phyloP scores from a whole-genome alignment of 345 rosid species.

The Eucalyptus cladocalyx region DNA sequence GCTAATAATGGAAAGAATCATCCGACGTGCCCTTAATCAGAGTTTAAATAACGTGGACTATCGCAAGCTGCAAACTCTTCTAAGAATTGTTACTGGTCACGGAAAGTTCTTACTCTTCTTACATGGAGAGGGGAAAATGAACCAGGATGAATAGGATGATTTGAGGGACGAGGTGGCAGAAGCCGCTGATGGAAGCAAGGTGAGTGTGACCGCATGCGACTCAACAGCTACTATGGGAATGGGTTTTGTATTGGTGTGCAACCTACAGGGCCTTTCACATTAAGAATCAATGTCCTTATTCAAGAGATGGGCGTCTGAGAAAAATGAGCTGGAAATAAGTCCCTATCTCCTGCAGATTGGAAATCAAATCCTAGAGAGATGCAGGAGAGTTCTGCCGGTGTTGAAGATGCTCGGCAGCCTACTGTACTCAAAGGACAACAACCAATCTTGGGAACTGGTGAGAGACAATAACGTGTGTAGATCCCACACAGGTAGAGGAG shows the following conservation, averaged over 20 bases:
- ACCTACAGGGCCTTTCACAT: neutral
- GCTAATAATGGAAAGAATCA: neutral
- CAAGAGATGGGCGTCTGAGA: neutral
- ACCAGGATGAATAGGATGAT: neutral
- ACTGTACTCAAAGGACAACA: neutral
- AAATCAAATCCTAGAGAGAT: neutral
- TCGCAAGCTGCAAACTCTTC: neutral
- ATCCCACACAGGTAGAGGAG: neutral
- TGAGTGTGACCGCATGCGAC: neutral
- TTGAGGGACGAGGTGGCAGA: neutral
- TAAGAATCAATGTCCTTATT: neutral
- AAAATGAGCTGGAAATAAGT: neutral
- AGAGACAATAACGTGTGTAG: neutral
- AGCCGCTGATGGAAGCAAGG: neutral
- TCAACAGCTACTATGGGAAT: neutral
- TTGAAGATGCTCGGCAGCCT: neutral
- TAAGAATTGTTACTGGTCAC: neutral
- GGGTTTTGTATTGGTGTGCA: neutral
- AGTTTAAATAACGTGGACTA: neutral
- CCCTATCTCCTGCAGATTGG: rapidly evolving
- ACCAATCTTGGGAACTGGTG: neutral
- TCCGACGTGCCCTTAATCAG: neutral
- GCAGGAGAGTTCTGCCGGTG: neutral
- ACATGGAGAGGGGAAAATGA: neutral
- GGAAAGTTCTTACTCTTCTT: neutral